Percentiles rank a stretch among this genome's conserved stretches.
Evolutionary conservation across 2,329 filamentous ascomycete species (phyloP).

Genomic region (Simplicillium aogashimaense): DNA sequence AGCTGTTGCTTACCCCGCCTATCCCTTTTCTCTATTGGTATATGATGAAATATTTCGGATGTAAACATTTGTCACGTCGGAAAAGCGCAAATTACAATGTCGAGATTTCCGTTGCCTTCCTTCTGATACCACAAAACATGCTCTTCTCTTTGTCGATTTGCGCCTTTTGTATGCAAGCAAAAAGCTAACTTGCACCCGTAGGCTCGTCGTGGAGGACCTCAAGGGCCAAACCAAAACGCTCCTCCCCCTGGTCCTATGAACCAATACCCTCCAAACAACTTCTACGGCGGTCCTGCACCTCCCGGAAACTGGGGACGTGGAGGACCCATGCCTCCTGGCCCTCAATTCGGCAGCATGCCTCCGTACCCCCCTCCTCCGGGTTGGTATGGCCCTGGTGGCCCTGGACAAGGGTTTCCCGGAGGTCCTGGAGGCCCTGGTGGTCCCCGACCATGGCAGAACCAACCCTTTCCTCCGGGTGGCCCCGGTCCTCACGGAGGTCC

Average conservation of each 20-base stretch:
- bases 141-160: slow-evolving; percentile 7
- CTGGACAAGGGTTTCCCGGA: slow-evolving; percentile 58
- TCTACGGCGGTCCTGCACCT: slow-evolving; percentile 39
- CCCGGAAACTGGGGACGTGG: slow-evolving; percentile 46
- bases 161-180: not conserved
- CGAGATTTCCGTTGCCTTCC: slow-evolving; percentile 99
- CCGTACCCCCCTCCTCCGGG: slow-evolving; percentile 63
- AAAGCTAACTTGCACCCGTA: slow-evolving; percentile 10
- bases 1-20: not conserved
- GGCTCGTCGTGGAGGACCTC: slow-evolving; percentile 29
- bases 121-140: slow-evolving; percentile 58
- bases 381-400: slow-evolving; percentile 48
- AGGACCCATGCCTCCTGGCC: slow-evolving; percentile 44
- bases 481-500: slow-evolving; percentile 47
- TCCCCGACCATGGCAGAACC: slow-evolving; percentile 42
- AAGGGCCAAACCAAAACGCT: slow-evolving; percentile 18
- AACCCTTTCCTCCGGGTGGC: slow-evolving; percentile 52
- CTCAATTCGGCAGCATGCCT: slow-evolving; percentile 61
- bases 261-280: slow-evolving; percentile 33
- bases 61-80: slow-evolving; percentile 76
- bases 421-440: slow-evolving; percentile 17
- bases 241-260: slow-evolving; percentile 23
- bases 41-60: slow-evolving; percentile 98
- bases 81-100: slow-evolving; percentile 92
- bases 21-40: slow-evolving; percentile 19